Evolutionary conservation across 257 asterid genomes (phyloP), one percentile per base, ranked within the genome.

Genomic region (Plantago major): DNA sequence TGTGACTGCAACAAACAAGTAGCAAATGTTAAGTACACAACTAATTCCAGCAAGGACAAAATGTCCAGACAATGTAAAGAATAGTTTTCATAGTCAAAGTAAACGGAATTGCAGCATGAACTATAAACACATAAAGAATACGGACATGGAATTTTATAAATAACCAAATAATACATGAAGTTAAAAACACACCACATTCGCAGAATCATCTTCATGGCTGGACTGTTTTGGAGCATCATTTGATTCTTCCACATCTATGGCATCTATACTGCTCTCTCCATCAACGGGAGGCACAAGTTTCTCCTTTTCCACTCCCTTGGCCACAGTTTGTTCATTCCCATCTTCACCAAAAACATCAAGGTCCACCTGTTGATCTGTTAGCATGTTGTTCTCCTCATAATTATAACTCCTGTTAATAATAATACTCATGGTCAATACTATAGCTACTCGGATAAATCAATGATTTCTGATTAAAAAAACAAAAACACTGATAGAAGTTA

Each of bases 1-100:
- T 58, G 67, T 55, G 71, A 67, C 95, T 83, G 82, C 73, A 66
- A 73, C 55, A 66, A 72, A 54, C 53, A 17, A 18, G 61, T 63
- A 73, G 52, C 43, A 68, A 54, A 6, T 50, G 44, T 30, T 47
- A 57, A 11, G 48, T 11, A 69, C n/a, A 65, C 40, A 61, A 61
- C 56, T 15, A 40, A 55, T 45, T 33, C 44, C 51, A 67, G 50
- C 55, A 55, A 52, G 40, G 33, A 52, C n/a, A 22, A 19, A 52
- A 52, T 52, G 58, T 15, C 10, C 30, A 19, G 12, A 19, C 19
- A 12, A 19, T 2, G 13, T 18, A 3, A 18, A 30, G 18, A 9
- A 52, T 22, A 9, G 6, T n/a, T n/a, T 14, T 52, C 40, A 22
- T 40, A 33, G 43, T 49, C 28, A 48, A 42, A 22, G 42, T 28